Base-by-base conservation (phyloP, 2,329 filamentous ascomycete species). In the Drechslerella dactyloides region DNA sequence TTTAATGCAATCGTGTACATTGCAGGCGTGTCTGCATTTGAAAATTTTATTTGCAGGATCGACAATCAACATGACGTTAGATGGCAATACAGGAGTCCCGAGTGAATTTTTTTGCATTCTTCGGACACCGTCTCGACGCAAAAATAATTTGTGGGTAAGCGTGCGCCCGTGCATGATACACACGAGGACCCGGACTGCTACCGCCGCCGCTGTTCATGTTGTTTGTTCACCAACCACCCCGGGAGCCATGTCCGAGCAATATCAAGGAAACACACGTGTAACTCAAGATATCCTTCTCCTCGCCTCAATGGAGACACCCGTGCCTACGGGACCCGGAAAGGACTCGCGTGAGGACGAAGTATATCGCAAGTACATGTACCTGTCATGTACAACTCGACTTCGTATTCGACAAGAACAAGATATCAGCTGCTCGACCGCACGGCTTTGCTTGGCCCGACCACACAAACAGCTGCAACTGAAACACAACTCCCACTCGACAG, bases 201-300 rank as follows among this genome's bases (percentile, higher is more conserved):
- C n/a, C n/a, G n/a, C n/a, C n/a, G n/a, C n/a, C n/a, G n/a, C n/a
- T n/a, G n/a, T n/a, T n/a, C n/a, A n/a, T n/a, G n/a, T n/a, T n/a
- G n/a, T n/a, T n/a, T n/a, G n/a, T n/a, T n/a, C n/a, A n/a, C n/a
- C n/a, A n/a, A n/a, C n/a, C n/a, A n/a, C 4, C 27, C 27, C 27
- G 4, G 27, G 30, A 10, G 8, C 59, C 59, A 55, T 70, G 27
- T 52, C 48, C 19, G 59, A 56, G 33, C 30, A 65, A 65, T 65
- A 42, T 72, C 54, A 65, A 65, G 58, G 68, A 72, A 72, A 72
- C 68, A 61, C 68, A 72, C 55, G 59, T 72, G 68, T 61, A 61
- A 65, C 54, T 72, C 27, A 42, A 37, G 59, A 56, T 60, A 60
- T 64, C 55, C 60, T 8, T 8, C 27, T 4, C 3, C 8, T 4